Conservation (phyloP, 2,329 filamentous ascomycete genomes). For the Fusarium protoensiforme region DNA sequence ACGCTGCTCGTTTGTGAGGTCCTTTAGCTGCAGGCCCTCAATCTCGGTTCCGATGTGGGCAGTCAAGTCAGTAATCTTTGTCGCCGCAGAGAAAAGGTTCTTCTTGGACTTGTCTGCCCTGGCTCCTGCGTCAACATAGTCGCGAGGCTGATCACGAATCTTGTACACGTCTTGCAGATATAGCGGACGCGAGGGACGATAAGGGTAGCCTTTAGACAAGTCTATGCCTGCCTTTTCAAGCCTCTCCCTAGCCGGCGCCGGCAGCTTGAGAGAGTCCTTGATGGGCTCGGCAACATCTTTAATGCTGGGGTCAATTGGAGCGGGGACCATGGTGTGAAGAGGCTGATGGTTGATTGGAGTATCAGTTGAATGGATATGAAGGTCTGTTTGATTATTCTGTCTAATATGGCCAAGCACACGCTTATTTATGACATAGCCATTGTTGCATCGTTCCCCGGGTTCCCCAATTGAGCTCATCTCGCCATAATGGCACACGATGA, state of each 20-base stretch:
- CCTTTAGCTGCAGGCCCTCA: constrained; percentile 70
- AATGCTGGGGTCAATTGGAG: constrained; percentile 71
- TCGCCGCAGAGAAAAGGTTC: constrained; percentile 68
- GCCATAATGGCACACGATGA: constrained; percentile 18
- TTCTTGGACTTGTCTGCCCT: constrained; percentile 74
- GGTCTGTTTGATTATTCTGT: neutral
- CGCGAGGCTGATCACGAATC: constrained; percentile 65
- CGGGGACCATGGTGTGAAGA: constrained; percentile 57
- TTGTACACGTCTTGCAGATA: constrained; percentile 77
- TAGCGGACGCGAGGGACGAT: constrained; percentile 73
- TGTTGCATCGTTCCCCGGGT: neutral
- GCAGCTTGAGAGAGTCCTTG: constrained; percentile 74
- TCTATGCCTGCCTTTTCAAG: constrained; percentile 77
- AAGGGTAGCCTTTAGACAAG: constrained; percentile 76
- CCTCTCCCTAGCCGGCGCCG: constrained; percentile 64
- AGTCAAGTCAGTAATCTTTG: constrained; percentile 71
- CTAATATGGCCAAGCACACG: neutral
- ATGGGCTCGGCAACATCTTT: constrained; percentile 70
- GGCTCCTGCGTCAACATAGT: constrained; percentile 70
- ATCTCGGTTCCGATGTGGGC: constrained; percentile 73
- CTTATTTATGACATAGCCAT: constrained; percentile 9
- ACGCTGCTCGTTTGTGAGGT: constrained; percentile 67
- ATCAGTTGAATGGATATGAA: accelerated
- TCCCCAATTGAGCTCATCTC: constrained; percentile 6
- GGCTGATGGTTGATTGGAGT: neutral